These are phyloP conservation scores for Gremmenia infestans DNA, from an alignment of 2,329 filamentous ascomycete species.

Conservation along the genomic window DNA sequence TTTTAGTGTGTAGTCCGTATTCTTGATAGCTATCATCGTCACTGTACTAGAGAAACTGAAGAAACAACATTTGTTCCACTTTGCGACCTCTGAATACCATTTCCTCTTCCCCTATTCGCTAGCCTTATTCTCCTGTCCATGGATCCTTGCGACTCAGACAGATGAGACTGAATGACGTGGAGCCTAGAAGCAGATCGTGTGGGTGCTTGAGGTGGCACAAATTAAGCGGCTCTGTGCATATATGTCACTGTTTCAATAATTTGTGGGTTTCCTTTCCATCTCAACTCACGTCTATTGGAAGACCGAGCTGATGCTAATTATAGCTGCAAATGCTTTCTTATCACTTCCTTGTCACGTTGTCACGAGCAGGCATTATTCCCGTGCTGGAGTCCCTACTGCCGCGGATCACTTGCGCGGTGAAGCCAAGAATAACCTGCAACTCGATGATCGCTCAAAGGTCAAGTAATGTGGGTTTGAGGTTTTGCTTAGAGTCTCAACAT, in stretches of 20 bases:
- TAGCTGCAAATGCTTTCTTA: neutral
- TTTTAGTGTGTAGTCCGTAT: neutral
- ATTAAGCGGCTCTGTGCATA: constrained; percentile 6
- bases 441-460: neutral
- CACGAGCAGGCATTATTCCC: constrained; percentile 10
- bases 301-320: constrained; percentile 2
- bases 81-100: neutral
- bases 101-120: constrained; percentile 1
- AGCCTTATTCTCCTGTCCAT: neutral
- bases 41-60: neutral
- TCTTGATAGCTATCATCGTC: neutral
- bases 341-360: constrained; percentile 8
- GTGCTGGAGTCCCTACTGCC: constrained; percentile 5
- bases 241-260: constrained; percentile 16
- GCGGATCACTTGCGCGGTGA: constrained; percentile 16
- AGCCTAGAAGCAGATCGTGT: neutral
- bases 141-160: neutral
- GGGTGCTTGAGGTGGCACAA: neutral
- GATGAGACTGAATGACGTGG: neutral
- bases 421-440: constrained; percentile 13
- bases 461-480: constrained; percentile 15
- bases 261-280: neutral
- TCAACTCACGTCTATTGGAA: constrained; percentile 1
- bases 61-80: neutral
- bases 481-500: constrained; percentile 1